Conservation (phyloP, 2,329 filamentous ascomycete genomes). For the Curvularia hawaiiensis region DNA sequence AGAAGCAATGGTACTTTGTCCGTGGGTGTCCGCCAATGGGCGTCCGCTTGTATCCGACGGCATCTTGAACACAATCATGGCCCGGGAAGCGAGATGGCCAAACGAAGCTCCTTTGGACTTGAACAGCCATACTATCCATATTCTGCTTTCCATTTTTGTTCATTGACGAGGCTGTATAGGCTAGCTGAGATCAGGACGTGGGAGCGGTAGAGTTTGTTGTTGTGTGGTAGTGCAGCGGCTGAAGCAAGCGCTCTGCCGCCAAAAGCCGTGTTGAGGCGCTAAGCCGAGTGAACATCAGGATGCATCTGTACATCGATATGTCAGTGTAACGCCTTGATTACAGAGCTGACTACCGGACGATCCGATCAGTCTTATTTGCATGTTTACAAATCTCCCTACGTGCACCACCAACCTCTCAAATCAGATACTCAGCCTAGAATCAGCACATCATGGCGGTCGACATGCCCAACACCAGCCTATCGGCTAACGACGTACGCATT, state of each 20-base stretch:
- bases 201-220: neutral
- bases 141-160: neutral
- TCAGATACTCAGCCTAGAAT: neutral
- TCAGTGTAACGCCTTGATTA: neutral
- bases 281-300: conserved; percentile 7
- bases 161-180: neutral
- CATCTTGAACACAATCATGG: neutral
- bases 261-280: conserved; percentile 10
- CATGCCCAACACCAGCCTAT: conserved; percentile 54
- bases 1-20: conserved; percentile 19
- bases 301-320: conserved; percentile 3
- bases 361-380: neutral
- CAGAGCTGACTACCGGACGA: neutral
- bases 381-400: too few relatives aligned
- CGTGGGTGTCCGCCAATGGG: conserved; percentile 27
- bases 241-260: conserved; percentile 6
- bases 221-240: conserved; percentile 3
- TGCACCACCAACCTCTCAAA: neutral
- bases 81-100: neutral
- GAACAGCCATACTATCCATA: neutral
- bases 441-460: conserved; percentile 27
- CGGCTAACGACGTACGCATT: conserved; percentile 46
- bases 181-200: neutral
- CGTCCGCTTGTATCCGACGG: conserved; percentile 29
- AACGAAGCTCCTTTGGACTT: neutral